phyloP scores from a whole-genome alignment of 139 green algal species.

The Diplosphaera chodatii region DNA sequence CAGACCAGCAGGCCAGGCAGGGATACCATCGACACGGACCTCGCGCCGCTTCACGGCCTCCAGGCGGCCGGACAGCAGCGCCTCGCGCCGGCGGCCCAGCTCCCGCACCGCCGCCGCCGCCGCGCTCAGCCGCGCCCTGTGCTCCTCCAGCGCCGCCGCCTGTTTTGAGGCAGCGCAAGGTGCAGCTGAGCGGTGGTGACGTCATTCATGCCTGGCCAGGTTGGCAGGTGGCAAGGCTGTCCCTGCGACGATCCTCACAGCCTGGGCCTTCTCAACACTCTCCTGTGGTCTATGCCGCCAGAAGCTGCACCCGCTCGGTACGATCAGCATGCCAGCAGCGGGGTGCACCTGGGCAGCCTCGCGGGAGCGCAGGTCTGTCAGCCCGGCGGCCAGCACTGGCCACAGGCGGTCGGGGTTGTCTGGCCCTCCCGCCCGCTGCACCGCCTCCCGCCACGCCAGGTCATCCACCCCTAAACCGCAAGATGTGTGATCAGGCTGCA shows the following conservation, averaged over 20 bases:
- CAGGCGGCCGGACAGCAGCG: constrained; percentile 19
- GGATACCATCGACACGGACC: background rate
- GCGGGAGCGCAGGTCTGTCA: constrained; percentile 55
- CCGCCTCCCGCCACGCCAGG: constrained; percentile 63
- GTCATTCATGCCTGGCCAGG: too few species aligned
- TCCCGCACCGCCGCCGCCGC: constrained; percentile 17
- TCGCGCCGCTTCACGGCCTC: constrained; percentile 14
- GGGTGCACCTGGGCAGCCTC: constrained; percentile 31
- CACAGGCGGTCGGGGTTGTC: constrained; percentile 61
- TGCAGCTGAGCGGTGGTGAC: too few species aligned
- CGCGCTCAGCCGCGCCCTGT: constrained; percentile 26
- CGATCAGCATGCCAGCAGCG: background rate
- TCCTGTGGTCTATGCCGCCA: too few species aligned
- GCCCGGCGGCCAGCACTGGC: constrained; percentile 60
- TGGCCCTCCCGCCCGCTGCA: constrained; percentile 42
- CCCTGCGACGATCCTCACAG: too few species aligned
- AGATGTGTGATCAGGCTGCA: too few species aligned
- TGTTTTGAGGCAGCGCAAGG: constrained; percentile 7
- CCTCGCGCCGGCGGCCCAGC: constrained; percentile 25
- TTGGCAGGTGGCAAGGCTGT: too few species aligned
- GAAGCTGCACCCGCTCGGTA: too few species aligned
- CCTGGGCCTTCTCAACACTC: too few species aligned
- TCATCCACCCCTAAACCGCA: constrained; percentile 50
- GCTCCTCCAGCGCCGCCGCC: constrained; percentile 35
- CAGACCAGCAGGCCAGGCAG: too few species aligned